A percentile compares a stretch with the other conserved stretches of the same genome.
Evolutionary conservation across 2,329 filamentous ascomycete genomes (phyloP).

Genomic region (Cladosporium austrohemisphaericum): DNA sequence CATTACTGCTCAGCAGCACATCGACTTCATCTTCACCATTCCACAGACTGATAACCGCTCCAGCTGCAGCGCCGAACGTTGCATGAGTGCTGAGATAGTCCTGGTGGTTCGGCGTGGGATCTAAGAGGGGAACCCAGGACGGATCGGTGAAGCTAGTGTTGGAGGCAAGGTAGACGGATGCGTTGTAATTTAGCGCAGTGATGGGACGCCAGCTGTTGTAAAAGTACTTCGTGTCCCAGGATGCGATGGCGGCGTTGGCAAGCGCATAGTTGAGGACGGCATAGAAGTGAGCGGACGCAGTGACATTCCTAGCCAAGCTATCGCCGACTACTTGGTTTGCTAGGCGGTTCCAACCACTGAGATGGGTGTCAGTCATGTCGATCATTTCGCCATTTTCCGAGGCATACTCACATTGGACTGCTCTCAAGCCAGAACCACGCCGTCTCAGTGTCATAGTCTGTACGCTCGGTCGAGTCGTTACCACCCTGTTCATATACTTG

Average conservation of each 20-base stretch:
- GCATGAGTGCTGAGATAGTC: constrained; percentile 31
- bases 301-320: constrained; percentile 23
- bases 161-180: constrained; percentile 24
- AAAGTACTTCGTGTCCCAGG: constrained; percentile 27
- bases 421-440: constrained; percentile 31
- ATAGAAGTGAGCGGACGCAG: constrained; percentile 29
- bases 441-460: constrained; percentile 25
- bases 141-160: constrained; percentile 22
- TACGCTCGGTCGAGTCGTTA: constrained; percentile 27
- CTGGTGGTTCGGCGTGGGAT: constrained; percentile 27
- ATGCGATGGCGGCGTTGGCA: constrained; percentile 29
- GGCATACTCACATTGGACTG: constrained; percentile 20
- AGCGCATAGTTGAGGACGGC: constrained; percentile 30
- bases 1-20: constrained; percentile 27
- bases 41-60: constrained; percentile 24
- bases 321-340: constrained; percentile 26
- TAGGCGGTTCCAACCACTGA: constrained; percentile 26
- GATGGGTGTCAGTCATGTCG: neutral
- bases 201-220: constrained; percentile 30
- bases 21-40: constrained; percentile 24
- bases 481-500: constrained; percentile 26
- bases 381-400: neutral
- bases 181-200: constrained; percentile 20
- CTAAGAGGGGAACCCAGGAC: constrained; percentile 27
- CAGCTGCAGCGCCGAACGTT: constrained; percentile 28